These are phyloP conservation scores for Choanephora cucurbitarum DNA, from an alignment of 371 early-diverging fungal species.

Conservation along the genomic window DNA sequence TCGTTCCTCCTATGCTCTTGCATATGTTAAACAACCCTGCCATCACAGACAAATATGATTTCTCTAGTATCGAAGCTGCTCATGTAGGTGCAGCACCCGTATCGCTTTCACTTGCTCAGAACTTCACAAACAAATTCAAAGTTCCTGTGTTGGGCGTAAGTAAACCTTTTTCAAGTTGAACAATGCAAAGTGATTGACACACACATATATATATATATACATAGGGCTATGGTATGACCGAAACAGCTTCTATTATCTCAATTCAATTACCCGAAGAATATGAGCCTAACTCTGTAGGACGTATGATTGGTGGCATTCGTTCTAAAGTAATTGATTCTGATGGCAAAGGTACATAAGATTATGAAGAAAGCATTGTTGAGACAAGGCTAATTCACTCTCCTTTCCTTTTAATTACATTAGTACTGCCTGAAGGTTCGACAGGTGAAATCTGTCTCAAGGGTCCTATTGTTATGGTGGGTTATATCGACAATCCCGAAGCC, in stretches of 20 bases:
- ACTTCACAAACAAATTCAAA: slow-evolving; percentile 5
- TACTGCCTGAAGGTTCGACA: slow-evolving; percentile 36
- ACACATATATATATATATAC: slow-evolving; percentile 21
- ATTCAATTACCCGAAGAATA: slow-evolving; percentile 61
- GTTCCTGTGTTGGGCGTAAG: slow-evolving; percentile 10
- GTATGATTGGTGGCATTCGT: slow-evolving; percentile 56
- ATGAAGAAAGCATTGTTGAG: too few species aligned
- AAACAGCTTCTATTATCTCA: slow-evolving; percentile 36
- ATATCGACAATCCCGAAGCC: slow-evolving; percentile 60
- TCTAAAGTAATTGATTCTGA: slow-evolving; percentile 7
- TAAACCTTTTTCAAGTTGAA: too few species aligned
- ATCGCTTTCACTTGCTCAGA: background rate
- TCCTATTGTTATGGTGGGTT: slow-evolving; percentile 73
- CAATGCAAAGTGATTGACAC: too few species aligned
- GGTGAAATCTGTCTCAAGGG: slow-evolving; percentile 82
- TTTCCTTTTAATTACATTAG: slow-evolving; percentile 17
- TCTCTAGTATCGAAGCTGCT: slow-evolving; percentile 55
- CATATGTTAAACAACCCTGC: slow-evolving; percentile 47
- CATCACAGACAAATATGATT: slow-evolving; percentile 58
- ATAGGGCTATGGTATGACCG: slow-evolving; percentile 64
- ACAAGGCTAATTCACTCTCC: too few species aligned
- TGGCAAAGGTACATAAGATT: slow-evolving; percentile 17
- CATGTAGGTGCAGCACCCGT: slow-evolving; percentile 78
- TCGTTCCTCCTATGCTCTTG: slow-evolving; percentile 68
- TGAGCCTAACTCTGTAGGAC: slow-evolving; percentile 56